Evolutionary conservation across 2,329 filamentous ascomycete genomes (phyloP).

Genomic region (Shiraia sp.): DNA sequence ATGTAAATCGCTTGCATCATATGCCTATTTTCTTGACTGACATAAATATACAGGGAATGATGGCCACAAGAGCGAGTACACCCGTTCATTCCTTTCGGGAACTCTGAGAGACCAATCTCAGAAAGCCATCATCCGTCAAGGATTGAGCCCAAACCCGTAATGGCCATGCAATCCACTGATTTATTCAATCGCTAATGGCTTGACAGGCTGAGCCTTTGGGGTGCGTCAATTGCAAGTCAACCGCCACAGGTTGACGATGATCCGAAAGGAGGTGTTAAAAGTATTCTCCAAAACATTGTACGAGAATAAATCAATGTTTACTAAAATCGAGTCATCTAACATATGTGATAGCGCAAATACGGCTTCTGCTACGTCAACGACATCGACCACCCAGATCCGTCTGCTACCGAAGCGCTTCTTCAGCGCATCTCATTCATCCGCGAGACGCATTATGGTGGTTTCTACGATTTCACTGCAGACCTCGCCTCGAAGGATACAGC

Average conservation of each 20-base stretch:
- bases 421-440: slow-evolving; percentile 84
- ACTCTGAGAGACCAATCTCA: slow-evolving; percentile 45
- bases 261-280: slow-evolving; percentile 48
- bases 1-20: slow-evolving; percentile 22
- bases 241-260: slow-evolving; percentile 53
- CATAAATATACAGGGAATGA: slow-evolving; percentile 52
- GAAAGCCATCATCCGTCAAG: slow-evolving; percentile 40
- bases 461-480: slow-evolving; percentile 88
- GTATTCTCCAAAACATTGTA: slow-evolving; percentile 67
- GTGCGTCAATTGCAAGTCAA: slow-evolving; percentile 22
- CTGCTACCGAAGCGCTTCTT: slow-evolving; percentile 74
- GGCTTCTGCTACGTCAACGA: slow-evolving; percentile 79
- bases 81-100: slow-evolving; percentile 61
- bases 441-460: slow-evolving; percentile 84
- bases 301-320: slow-evolving; percentile 18
- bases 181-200: slow-evolving; percentile 18
- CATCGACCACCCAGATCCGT: slow-evolving; percentile 55
- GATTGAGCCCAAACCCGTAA: slow-evolving; percentile 31
- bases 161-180: background rate
- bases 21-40: background rate
- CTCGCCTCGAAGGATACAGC: slow-evolving; percentile 86
- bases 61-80: slow-evolving; percentile 69
- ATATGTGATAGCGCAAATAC: slow-evolving; percentile 58
- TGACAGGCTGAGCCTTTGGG: slow-evolving; percentile 47
- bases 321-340: slow-evolving; percentile 8